phyloP scores from a whole-genome alignment of 2,329 filamentous ascomycete species.

The Arthroderma sp. region DNA sequence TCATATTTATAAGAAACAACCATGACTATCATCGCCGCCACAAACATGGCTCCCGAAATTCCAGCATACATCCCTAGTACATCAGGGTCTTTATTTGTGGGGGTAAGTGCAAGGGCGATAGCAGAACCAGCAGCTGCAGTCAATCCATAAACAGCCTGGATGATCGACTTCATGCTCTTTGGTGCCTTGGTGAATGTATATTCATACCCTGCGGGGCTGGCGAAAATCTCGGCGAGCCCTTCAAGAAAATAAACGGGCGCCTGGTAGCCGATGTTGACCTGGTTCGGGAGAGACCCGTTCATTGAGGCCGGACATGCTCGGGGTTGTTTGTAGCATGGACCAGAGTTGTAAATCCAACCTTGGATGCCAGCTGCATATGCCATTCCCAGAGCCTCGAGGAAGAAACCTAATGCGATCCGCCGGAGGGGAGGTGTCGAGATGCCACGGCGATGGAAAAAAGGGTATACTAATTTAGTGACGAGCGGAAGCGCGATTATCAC shows the following conservation, averaged over 20 bases:
- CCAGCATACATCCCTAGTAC: too few species aligned
- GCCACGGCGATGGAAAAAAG: constrained; percentile 36
- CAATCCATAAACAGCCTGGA: constrained; percentile 28
- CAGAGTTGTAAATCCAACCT: constrained; percentile 39
- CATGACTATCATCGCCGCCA: too few species aligned
- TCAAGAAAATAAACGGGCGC: constrained; percentile 13
- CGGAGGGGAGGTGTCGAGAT: constrained; percentile 47
- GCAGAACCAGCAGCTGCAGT: constrained; percentile 46
- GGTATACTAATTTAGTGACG: constrained; percentile 40
- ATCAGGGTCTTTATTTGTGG: constrained; percentile 48
- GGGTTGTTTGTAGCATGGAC: constrained; percentile 4
- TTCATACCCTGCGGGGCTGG: constrained; percentile 45
- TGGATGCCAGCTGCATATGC: constrained; percentile 45
- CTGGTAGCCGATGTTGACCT: constrained; percentile 5
- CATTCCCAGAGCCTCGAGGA: constrained; percentile 39
- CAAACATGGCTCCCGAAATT: too few species aligned
- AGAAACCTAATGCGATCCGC: constrained; percentile 43
- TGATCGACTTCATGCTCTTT: constrained; percentile 10
- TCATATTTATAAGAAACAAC: too few species aligned
- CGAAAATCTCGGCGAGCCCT: constrained; percentile 17
- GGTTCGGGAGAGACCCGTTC: constrained; percentile 3
- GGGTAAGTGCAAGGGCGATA: constrained; percentile 48
- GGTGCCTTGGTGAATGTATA: constrained; percentile 61
- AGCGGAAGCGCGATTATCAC: constrained; percentile 45
- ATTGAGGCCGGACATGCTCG: not conserved